These are phyloP conservation scores for Neobulgaria alba DNA, from an alignment of 2,329 filamentous ascomycete species.

Conservation along the genomic window DNA sequence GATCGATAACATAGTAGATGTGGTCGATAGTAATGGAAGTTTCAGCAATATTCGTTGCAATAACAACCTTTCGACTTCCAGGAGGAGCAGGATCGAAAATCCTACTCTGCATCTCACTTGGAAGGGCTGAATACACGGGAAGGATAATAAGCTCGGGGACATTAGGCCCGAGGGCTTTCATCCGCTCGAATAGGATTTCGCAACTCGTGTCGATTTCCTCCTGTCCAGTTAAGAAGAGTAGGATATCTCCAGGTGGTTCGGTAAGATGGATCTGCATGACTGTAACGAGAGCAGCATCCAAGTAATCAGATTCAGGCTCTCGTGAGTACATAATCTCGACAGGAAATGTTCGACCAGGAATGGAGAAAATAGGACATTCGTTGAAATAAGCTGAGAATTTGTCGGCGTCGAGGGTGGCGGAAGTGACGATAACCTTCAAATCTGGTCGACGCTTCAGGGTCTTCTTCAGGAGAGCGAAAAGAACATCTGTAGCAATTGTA, in stretches of 20 bases:
- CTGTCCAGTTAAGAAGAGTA: constrained; percentile 94
- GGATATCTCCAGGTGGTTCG: constrained; percentile 84
- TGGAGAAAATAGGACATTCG: constrained; percentile 91
- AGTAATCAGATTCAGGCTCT: constrained; percentile 91
- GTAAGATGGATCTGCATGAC: constrained; percentile 98
- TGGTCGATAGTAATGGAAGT: constrained; percentile 97
- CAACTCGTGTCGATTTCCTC: constrained; percentile 96
- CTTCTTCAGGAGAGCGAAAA: constrained; percentile 92
- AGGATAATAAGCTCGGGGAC: constrained; percentile 90
- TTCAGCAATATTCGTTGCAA: constrained; percentile 97
- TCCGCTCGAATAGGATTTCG: constrained; percentile 86
- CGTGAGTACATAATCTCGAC: constrained; percentile 93
- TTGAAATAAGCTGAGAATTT: constrained; percentile 98
- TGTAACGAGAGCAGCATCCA: constrained; percentile 88
- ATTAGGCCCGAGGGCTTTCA: constrained; percentile 86
- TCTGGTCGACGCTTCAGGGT: constrained; percentile 78
- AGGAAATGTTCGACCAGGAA: constrained; percentile 88
- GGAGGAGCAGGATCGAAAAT: constrained; percentile 91
- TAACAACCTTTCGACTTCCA: constrained; percentile 85
- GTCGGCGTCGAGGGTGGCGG: constrained; percentile 90
- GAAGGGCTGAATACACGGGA: constrained; percentile 91
- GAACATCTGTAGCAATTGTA: constrained; percentile 89
- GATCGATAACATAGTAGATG: constrained; percentile 95
- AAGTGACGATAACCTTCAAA: constrained; percentile 92
- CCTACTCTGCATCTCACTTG: constrained; percentile 83